phyloP scores from a whole-genome alignment of 1,139 yeast species.

The Sugiyamaella novakii region DNA sequence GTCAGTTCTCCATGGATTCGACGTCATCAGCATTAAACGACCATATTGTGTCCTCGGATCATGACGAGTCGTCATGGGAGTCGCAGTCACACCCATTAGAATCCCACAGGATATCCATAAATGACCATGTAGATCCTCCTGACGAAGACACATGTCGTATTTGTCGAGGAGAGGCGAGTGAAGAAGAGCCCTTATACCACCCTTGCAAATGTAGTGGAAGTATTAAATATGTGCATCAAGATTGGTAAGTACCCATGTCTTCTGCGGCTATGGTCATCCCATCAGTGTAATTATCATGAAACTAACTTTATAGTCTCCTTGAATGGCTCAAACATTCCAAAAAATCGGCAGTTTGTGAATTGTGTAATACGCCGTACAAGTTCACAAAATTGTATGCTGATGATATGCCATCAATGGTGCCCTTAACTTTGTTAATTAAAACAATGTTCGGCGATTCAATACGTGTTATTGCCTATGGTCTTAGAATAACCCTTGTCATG shows the following conservation, averaged over 20 bases:
- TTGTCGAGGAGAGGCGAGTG: constrained; percentile 88
- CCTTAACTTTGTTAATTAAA: constrained; percentile 48
- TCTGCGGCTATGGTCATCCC: too few species aligned
- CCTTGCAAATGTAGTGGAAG: constrained; percentile 96
- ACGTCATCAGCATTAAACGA: constrained; percentile 7
- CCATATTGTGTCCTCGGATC: background rate
- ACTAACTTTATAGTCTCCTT: constrained; percentile 55
- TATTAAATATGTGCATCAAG: constrained; percentile 90
- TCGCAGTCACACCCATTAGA: background rate
- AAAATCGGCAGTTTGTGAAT: constrained; percentile 74
- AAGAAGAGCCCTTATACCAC: constrained; percentile 76
- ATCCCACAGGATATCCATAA: background rate
- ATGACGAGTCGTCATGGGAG: background rate
- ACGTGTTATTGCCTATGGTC: constrained; percentile 19
- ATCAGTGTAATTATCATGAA: too few species aligned
- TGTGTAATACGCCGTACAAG: constrained; percentile 76
- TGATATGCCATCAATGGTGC: constrained; percentile 68
- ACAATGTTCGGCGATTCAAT: constrained; percentile 34
- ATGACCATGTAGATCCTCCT: constrained; percentile 13
- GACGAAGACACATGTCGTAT: constrained; percentile 70
- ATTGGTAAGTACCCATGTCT: constrained; percentile 52
- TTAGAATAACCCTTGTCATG: constrained; percentile 26
- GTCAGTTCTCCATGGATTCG: constrained; percentile 6
- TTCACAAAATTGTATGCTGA: constrained; percentile 71
- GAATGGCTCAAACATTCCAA: constrained; percentile 82